Percentiles rank a stretch among this genome's conserved stretches.
phyloP scores from a whole-genome alignment of 139 green algal genomes.

The Penium margaritaceum region DNA sequence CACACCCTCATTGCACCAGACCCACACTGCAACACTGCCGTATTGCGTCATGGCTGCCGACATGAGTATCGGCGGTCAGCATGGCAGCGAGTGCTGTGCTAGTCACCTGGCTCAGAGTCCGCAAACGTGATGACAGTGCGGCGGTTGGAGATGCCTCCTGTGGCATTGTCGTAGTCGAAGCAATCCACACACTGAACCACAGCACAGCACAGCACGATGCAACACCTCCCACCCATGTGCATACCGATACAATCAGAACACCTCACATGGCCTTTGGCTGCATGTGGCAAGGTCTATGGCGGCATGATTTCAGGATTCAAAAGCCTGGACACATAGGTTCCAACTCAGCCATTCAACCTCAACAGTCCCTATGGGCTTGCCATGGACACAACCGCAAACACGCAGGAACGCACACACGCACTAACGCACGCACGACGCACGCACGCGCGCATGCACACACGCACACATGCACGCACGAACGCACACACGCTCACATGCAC shows the following conservation, averaged over 20 bases:
- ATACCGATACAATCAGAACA: neutral
- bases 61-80: conserved; percentile 2
- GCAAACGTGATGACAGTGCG: neutral
- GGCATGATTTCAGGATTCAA: conserved; percentile 3
- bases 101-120: conserved; percentile 12
- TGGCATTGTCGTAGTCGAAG: conserved; percentile 24
- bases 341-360: neutral
- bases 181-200: conserved; percentile 10
- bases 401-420: too few species aligned
- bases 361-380: too few species aligned
- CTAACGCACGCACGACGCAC: too few species aligned
- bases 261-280: neutral
- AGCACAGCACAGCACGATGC: neutral
- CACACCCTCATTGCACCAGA: neutral
- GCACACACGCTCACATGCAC: too few species aligned
- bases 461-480: too few species aligned
- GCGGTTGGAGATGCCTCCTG: conserved; percentile 19
- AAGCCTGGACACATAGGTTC: neutral
- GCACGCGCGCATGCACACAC: too few species aligned
- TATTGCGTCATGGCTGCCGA: neutral
- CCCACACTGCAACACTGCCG: too few species aligned
- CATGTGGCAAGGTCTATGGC: neutral
- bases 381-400: too few species aligned
- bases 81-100: too few species aligned
- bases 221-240: neutral